phyloP scores from a whole-genome alignment of 768 basidiomycete species.

The Pleurotus cornucopiae region DNA sequence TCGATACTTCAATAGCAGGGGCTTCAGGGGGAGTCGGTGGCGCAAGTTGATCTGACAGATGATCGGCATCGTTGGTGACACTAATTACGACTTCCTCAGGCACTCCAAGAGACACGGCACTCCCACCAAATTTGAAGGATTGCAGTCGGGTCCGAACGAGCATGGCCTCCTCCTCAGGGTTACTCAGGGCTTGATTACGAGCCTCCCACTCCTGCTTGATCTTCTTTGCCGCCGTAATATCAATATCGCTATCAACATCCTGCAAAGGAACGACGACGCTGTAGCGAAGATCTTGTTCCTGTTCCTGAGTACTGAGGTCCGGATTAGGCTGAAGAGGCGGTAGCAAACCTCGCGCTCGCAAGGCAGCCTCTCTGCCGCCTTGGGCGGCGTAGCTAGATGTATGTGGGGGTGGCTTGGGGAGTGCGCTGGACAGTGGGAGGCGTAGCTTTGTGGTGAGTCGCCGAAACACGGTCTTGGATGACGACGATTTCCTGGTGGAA shows the following conservation, averaged over 20 bases:
- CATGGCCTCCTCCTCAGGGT: slow-evolving; percentile 9
- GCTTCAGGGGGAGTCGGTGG: slow-evolving; percentile 7
- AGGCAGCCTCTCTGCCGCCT: slow-evolving; percentile 48
- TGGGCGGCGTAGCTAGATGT: slow-evolving; percentile 23
- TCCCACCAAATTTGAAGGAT: slow-evolving; percentile 30
- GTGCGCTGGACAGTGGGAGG: slow-evolving; percentile 11
- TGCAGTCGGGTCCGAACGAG: slow-evolving; percentile 22
- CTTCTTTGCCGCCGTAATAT: slow-evolving; percentile 41
- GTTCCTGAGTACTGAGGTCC: slow-evolving; percentile 38
- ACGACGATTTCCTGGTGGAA: background rate
- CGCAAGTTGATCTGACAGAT: background rate
- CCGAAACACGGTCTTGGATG: slow-evolving; percentile 22
- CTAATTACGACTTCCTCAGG: background rate
- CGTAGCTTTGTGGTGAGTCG: slow-evolving; percentile 27
- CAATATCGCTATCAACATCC: slow-evolving; percentile 11
- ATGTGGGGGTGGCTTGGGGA: slow-evolving; percentile 10
- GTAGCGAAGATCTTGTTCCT: slow-evolving; percentile 29
- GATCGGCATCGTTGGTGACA: background rate
- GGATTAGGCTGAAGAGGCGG: slow-evolving; percentile 41
- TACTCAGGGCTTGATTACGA: slow-evolving; percentile 25
- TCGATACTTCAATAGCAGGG: background rate
- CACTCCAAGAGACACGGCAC: slow-evolving; percentile 11
- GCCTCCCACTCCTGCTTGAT: slow-evolving; percentile 55
- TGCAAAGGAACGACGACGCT: slow-evolving; percentile 24
- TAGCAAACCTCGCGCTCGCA: slow-evolving; percentile 56